A percentile compares a stretch with the other conserved stretches of the same genome.
Evolutionary conservation across 352 stramenopile species (phyloP).

Genomic region (Phytophthora pinifolia): DNA sequence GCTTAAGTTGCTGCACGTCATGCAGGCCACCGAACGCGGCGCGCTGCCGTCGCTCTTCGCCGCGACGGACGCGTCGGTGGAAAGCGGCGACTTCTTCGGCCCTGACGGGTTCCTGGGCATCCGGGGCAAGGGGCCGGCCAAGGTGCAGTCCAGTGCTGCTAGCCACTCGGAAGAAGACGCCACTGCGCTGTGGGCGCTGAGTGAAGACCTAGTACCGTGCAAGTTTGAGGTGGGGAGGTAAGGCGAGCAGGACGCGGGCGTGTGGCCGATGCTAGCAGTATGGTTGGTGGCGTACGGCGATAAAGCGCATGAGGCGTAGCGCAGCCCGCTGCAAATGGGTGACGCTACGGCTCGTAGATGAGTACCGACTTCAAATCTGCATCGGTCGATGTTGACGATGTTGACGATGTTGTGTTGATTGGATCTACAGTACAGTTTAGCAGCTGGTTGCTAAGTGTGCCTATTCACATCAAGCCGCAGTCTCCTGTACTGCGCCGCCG

Average conservation of each 20-base stretch:
- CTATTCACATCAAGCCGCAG: no score
- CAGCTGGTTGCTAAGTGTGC: no score
- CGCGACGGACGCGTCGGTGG: conserved; percentile 25
- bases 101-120: conserved; percentile 33
- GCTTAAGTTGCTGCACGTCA: conserved; percentile 31
- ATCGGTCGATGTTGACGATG: no score
- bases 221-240: conserved; percentile 24
- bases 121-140: conserved; percentile 27
- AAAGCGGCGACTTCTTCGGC: conserved; percentile 26
- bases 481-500: no score
- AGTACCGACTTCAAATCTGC: no score
- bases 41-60: conserved; percentile 37
- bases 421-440: no score
- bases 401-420: no score
- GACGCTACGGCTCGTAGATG: no score
- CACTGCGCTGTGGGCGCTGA: conserved; percentile 35
- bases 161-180: conserved; percentile 36
- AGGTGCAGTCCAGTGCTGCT: conserved; percentile 28
- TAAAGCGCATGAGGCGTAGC: no score
- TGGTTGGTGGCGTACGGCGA: no score
- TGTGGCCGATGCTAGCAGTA: neutral
- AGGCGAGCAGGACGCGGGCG: neutral
- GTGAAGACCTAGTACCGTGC: conserved; percentile 26
- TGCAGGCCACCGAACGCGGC: conserved; percentile 31
- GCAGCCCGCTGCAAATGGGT: no score